A percentile compares a stretch with the other conserved stretches of the same genome.
Evolutionary conservation across 306 rosid species (phyloP).

Genomic region (Prunus salicina): DNA sequence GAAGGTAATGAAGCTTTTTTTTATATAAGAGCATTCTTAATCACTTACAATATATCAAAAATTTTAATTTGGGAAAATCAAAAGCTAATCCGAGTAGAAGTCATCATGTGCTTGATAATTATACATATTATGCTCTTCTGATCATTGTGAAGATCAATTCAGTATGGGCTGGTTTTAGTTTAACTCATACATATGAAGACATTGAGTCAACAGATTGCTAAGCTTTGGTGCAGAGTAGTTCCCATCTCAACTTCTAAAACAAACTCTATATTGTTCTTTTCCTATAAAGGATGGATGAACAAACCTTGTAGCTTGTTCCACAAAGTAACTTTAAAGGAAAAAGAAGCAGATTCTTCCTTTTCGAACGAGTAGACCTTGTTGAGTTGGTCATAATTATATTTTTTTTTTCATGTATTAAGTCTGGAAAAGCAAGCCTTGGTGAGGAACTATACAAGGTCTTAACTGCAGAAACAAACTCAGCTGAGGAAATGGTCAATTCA

Average conservation of each 20-base stretch:
- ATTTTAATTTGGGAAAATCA: not conserved
- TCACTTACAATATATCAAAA: not conserved
- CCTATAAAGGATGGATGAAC: not conserved
- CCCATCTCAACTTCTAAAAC: not conserved
- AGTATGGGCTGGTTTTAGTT: not conserved
- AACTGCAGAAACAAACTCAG: slow-evolving; percentile 48
- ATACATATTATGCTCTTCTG: not conserved
- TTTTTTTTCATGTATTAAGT: slow-evolving; percentile 39
- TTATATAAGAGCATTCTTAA: not conserved
- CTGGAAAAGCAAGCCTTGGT: slow-evolving; percentile 74
- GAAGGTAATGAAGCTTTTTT: slow-evolving; percentile 48
- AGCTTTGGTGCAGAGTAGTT: not conserved
- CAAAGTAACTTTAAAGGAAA: not conserved
- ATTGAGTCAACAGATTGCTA: not conserved
- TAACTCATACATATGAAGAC: not conserved
- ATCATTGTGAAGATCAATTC: not conserved
- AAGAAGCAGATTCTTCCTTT: not conserved
- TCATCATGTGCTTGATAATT: not conserved
- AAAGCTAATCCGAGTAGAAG: not conserved
- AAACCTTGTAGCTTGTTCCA: not conserved
- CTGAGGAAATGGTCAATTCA: slow-evolving; percentile 53
- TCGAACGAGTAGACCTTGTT: not conserved
- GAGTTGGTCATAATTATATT: slow-evolving; percentile 9
- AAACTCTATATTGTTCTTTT: not conserved
- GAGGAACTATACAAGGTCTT: slow-evolving; percentile 63